Conservation (phyloP, 345 rosid genomes). For the Populus ilicifolia region DNA sequence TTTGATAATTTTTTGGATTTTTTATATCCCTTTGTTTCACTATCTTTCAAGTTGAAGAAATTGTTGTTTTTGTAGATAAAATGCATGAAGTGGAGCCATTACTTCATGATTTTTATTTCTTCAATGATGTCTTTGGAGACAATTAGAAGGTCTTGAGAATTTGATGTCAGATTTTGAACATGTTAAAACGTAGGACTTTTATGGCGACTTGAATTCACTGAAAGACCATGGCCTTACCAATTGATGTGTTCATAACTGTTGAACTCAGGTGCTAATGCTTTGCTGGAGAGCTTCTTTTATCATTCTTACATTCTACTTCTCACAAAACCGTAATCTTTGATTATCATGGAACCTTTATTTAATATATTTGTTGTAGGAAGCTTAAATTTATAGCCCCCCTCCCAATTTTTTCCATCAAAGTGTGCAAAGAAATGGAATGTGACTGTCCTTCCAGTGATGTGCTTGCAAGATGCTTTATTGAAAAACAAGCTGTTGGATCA, state of each 20-base stretch:
- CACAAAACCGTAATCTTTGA: background rate
- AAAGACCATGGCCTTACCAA: background rate
- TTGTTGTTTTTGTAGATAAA: background rate
- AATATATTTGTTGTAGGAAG: background rate
- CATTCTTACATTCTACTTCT: background rate
- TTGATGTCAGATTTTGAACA: background rate
- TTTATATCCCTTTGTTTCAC: background rate
- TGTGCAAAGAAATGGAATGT: background rate
- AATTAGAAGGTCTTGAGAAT: background rate
- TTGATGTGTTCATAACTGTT: background rate
- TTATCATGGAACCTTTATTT: background rate
- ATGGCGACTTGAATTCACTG: background rate
- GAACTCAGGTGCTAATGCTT: background rate
- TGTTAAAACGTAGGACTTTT: background rate
- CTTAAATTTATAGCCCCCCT: background rate
- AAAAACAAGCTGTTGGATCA: background rate
- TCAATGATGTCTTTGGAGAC: background rate
- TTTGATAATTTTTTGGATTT: background rate
- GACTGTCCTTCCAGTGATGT: background rate
- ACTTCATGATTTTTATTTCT: background rate
- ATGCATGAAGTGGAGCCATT: background rate
- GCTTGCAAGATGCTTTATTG: background rate
- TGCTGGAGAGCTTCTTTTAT: background rate
- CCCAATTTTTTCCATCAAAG: background rate
- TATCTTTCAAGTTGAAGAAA: background rate